A percentile compares a stretch with the other conserved stretches of the same genome.
Conservation (phyloP, 257 asterid genomes). For the Jasminum sambac region DNA sequence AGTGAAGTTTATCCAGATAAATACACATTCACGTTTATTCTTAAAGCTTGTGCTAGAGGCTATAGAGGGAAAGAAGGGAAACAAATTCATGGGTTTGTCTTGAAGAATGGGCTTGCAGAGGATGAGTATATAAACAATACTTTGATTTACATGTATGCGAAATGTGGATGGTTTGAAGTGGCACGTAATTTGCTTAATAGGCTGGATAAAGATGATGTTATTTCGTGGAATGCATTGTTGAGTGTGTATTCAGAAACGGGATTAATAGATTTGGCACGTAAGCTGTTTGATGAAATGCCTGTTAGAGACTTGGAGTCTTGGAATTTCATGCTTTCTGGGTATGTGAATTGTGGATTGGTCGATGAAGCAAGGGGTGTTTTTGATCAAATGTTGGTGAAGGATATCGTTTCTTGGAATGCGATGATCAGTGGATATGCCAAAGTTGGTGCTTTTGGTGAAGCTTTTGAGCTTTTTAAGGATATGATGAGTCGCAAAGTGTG, state of each 20-base stretch:
- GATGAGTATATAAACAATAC: constrained; percentile 38
- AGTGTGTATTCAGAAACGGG: constrained; percentile 36
- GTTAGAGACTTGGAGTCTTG: constrained; percentile 39
- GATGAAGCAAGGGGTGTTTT: constrained; percentile 38
- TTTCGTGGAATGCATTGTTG: constrained; percentile 40
- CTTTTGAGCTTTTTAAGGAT: constrained; percentile 30
- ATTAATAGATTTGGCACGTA: constrained; percentile 28
- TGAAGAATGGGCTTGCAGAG: constrained; percentile 28
- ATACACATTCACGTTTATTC: constrained; percentile 38
- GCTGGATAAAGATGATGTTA: constrained; percentile 23
- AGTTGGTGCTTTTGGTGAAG: constrained; percentile 25
- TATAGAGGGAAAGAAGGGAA: constrained; percentile 24
- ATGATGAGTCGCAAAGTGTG: constrained; percentile 29
- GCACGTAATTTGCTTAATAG: constrained; percentile 33
- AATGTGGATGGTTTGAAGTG: constrained; percentile 30
- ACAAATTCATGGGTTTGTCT: constrained; percentile 33
- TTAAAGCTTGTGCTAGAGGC: constrained; percentile 41
- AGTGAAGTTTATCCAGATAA: constrained; percentile 29
- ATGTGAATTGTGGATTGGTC: constrained; percentile 31
- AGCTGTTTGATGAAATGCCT: constrained; percentile 40
- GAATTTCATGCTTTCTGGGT: constrained; percentile 43
- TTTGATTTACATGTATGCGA: constrained; percentile 37
- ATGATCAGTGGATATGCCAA: constrained; percentile 40
- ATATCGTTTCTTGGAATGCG: constrained; percentile 45
- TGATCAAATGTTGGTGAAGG: constrained; percentile 33